Conservation (phyloP, 208 protist species). For the Acanthamoeba triangularis region DNA sequence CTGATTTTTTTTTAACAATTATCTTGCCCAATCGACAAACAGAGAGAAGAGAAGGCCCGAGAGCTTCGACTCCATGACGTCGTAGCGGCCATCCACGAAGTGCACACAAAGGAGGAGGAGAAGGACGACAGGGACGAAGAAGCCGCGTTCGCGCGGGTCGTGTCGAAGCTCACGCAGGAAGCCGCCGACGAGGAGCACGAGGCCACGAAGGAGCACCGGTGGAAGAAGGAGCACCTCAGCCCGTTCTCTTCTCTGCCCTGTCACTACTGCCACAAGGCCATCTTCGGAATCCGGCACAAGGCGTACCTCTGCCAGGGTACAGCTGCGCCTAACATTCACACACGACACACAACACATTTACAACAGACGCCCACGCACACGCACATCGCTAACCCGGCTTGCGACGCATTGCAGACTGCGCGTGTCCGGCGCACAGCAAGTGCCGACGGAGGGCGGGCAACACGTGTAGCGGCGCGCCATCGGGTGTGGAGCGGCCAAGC, state of each 20-base stretch:
- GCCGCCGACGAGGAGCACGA: not conserved
- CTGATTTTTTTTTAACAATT: not conserved
- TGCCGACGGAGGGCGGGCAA: not conserved
- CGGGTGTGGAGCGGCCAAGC: too few species aligned
- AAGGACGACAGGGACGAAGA: not conserved
- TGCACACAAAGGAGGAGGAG: not conserved
- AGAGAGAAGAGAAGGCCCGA: too few species aligned
- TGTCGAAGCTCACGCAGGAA: not conserved
- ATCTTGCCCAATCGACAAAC: not conserved
- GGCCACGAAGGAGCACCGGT: not conserved
- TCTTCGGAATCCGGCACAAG: not conserved
- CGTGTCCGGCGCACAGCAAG: not conserved
- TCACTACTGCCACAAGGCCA: not conserved
- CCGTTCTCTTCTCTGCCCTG: not conserved
- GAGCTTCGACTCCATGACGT: not conserved
- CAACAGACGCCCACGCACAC: too few species aligned
- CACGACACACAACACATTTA: not conserved
- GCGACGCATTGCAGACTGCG: not conserved
- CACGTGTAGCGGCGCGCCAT: not conserved
- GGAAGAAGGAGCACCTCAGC: not conserved
- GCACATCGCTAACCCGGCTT: not conserved
- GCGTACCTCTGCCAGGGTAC: not conserved
- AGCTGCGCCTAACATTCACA: not conserved
- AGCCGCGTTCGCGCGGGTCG: not conserved
- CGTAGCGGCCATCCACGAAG: not conserved